These are phyloP conservation scores for Trichoderma sp. DNA, from an alignment of 2,329 filamentous ascomycete genomes.

Conservation along the genomic window DNA sequence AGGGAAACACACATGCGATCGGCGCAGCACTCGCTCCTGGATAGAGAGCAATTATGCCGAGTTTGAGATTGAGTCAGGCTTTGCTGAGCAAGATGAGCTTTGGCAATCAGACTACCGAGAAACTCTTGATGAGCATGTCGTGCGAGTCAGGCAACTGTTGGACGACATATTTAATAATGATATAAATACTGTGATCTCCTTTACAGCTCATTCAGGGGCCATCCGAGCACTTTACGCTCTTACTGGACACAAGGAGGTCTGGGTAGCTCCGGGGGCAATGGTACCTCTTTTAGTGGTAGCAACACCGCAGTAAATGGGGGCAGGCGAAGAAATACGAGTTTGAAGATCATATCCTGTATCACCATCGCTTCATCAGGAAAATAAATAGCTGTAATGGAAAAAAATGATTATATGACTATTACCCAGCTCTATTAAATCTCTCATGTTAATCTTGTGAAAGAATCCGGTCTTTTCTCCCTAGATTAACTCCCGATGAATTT, in stretches of 20 bases:
- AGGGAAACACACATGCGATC: neutral
- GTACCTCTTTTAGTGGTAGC: neutral
- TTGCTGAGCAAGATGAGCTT: neutral
- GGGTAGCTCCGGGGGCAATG: neutral
- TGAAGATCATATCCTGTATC: no score
- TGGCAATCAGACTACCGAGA: neutral
- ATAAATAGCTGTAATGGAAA: no score
- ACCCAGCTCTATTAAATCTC: no score
- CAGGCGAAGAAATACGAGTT: no score
- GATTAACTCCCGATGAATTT: no score
- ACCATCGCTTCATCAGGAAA: no score
- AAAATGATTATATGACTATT: no score
- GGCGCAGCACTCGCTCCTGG: neutral
- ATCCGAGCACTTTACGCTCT: neutral
- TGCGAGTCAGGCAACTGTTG: neutral
- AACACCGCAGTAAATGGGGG: neutral
- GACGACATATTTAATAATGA: neutral
- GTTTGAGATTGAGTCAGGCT: neutral
- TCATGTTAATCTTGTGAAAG: no score
- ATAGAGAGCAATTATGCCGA: neutral
- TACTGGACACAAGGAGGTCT: neutral
- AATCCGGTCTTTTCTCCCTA: no score
- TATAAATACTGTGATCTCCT: neutral
- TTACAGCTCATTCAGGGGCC: neutral
- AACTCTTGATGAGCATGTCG: neutral